Base-by-base conservation (phyloP, 768 basidiomycete genomes). In the Leccinum ochraceum region DNA sequence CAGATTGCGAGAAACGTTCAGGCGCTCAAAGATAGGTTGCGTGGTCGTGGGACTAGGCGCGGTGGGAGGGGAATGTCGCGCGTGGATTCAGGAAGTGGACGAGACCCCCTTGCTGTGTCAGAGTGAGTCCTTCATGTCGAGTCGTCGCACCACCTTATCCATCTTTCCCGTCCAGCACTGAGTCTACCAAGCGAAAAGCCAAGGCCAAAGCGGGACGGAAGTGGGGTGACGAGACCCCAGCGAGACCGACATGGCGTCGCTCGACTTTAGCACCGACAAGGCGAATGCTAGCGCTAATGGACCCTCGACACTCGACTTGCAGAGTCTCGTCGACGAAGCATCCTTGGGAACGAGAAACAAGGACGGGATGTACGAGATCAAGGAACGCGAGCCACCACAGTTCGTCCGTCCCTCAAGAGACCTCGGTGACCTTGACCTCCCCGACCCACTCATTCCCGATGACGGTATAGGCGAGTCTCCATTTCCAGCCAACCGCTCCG, bases 1-100 rank as follows among this genome's bases (percentile, higher is more conserved):
- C 87, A 94, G 67, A 98, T 98, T 62, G 87, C 95, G 4, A 82
- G 92, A 65, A 97, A 95, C 69, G 91, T 97, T 1, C 89, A 94
- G 66, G 92, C 92, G 0, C 80, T 99, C 57, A 97, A 95, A 75
- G 88, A 83, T 56, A 82, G 93, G 34, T 75, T 97, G 54, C 90
- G 92, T 57, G 90, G 90, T 28, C 80, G 88, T 56, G 89, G 88
- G 0, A 85, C 84, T 3, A 77, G 85, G 60, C 81, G 86, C 58
- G 80, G 82, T 20, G 80, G 83, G 52, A 79, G 81, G 58, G 74
- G 79, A 44, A 69, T 68, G 42, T 76, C 80, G 60, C 81, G 85
- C 60, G 75, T 82, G 61, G 77, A 80, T 58, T 79, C 77, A 24
- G 83, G 80, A 32, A 82, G 78, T 68, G 86, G 86, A 54, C 78